Evolutionary conservation across 2,329 filamentous ascomycete genomes (phyloP).

Genomic region (Ophidiomyces ophidiicola): DNA sequence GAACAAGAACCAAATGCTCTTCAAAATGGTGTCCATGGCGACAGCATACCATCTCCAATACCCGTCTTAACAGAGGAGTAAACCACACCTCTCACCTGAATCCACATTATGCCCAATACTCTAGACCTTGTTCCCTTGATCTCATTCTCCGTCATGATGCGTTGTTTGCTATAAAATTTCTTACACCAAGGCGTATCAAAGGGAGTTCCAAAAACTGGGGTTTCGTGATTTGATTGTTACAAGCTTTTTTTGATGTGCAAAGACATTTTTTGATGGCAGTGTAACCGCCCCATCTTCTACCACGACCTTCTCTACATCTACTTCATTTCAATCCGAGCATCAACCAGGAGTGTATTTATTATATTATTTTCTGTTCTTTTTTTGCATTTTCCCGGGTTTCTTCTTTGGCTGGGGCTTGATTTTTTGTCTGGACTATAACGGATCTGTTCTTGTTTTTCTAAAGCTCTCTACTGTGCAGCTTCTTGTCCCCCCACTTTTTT

Average conservation of each 20-base stretch:
- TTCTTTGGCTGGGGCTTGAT: neutral
- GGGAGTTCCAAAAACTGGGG: no score
- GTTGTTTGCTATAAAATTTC: no score
- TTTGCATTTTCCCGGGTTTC: neutral
- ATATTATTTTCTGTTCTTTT: neutral
- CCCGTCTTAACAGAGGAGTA: neutral
- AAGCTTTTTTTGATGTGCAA: no score
- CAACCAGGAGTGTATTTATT: slow-evolving; percentile 1
- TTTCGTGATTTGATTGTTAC: no score
- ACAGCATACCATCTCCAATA: no score
- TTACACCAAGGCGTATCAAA: no score
- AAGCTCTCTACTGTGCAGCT: no score
- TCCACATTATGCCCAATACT: neutral
- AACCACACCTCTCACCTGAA: no score
- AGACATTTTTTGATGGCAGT: no score
- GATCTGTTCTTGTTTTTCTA: neutral
- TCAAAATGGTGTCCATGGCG: neutral
- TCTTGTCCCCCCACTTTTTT: no score
- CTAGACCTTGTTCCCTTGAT: neutral
- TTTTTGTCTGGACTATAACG: neutral
- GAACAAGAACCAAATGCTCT: neutral
- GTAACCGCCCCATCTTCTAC: no score
- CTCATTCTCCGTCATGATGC: neutral
- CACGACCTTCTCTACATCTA: neutral
- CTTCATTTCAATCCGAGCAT: neutral